These are phyloP conservation scores for Phlebiopsis flavidoalba DNA, from an alignment of 768 basidiomycete species.

Conservation along the genomic window DNA sequence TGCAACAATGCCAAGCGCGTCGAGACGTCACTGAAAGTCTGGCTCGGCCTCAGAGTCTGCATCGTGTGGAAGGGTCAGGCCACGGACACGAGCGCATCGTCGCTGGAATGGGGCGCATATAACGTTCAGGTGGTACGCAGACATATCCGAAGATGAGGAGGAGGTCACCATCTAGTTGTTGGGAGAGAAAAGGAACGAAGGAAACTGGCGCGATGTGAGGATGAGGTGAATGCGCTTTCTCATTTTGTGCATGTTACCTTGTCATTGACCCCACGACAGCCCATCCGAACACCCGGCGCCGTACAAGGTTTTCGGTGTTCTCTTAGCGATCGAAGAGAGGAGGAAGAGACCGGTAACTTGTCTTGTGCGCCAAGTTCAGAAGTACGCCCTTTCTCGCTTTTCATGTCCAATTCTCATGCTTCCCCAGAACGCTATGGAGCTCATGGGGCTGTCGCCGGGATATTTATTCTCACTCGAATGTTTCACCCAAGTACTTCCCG, in stretches of 20 bases:
- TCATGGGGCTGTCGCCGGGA: conserved; percentile 68
- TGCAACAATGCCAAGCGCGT: background rate
- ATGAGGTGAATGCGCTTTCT: conserved; percentile 45
- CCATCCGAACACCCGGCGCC: conserved; percentile 77
- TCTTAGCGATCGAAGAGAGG: conserved; percentile 64
- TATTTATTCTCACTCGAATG: conserved; percentile 70
- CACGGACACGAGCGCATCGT: conserved; percentile 5
- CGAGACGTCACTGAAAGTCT: conserved; percentile 3
- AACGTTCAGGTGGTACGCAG: conserved; percentile 67
- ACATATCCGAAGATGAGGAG: conserved; percentile 55
- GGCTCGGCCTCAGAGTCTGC: conserved; percentile 10
- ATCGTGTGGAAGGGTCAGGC: conserved; percentile 12
- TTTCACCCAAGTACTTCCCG: conserved; percentile 65
- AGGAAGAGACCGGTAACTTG: conserved; percentile 44
- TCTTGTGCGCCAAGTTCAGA: conserved; percentile 80
- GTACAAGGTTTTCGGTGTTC: conserved; percentile 81
- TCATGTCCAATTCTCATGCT: background rate
- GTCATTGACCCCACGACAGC: conserved; percentile 32
- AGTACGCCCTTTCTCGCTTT: conserved; percentile 32
- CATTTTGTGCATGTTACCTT: background rate
- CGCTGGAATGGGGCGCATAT: conserved; percentile 35
- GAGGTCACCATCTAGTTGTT: conserved; percentile 66
- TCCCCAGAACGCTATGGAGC: conserved; percentile 60
- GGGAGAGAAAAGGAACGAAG: conserved; percentile 70
- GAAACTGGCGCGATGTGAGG: conserved; percentile 60